Conservation (phyloP, 108 stramenopile species). For the Cyclotella sp. region DNA sequence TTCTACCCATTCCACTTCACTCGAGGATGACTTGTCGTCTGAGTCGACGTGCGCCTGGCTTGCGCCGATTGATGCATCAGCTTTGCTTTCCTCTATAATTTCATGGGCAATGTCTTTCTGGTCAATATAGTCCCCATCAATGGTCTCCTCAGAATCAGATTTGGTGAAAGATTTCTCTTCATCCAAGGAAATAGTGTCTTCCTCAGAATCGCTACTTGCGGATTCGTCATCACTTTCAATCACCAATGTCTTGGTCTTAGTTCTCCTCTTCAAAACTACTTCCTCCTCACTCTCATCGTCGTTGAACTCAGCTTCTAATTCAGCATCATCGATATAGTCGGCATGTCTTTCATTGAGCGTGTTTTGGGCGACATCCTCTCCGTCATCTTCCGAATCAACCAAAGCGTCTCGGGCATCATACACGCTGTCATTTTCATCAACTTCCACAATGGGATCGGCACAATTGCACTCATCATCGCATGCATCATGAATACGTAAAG, state of each 20-base stretch:
- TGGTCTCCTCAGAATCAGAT: background rate
- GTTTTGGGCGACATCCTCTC: background rate
- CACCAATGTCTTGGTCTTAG: slow-evolving; percentile 9
- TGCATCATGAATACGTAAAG: slow-evolving; percentile 28
- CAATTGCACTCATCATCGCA: slow-evolving; percentile 50
- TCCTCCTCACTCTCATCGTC: slow-evolving; percentile 23
- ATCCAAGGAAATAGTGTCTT: background rate
- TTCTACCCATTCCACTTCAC: slow-evolving; percentile 44
- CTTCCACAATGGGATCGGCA: slow-evolving; percentile 51
- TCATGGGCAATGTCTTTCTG: background rate
- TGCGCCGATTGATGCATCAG: background rate
- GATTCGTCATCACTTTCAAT: slow-evolving; percentile 31
- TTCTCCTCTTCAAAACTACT: background rate
- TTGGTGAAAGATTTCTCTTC: background rate
- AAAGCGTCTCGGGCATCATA: slow-evolving; percentile 16
- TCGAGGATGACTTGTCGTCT: slow-evolving; percentile 22
- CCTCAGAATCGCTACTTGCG: background rate
- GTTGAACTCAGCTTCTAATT: background rate
- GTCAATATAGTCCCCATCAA: background rate
- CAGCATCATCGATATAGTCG: background rate
- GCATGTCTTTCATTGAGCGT: background rate
- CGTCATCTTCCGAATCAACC: slow-evolving; percentile 22
- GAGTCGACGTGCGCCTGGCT: background rate
- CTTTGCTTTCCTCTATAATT: background rate
- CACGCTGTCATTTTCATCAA: slow-evolving; percentile 40